These are phyloP conservation scores for Irpex rosettiformis DNA, from an alignment of 1,284 basidiomycete species.

Conservation along the genomic window DNA sequence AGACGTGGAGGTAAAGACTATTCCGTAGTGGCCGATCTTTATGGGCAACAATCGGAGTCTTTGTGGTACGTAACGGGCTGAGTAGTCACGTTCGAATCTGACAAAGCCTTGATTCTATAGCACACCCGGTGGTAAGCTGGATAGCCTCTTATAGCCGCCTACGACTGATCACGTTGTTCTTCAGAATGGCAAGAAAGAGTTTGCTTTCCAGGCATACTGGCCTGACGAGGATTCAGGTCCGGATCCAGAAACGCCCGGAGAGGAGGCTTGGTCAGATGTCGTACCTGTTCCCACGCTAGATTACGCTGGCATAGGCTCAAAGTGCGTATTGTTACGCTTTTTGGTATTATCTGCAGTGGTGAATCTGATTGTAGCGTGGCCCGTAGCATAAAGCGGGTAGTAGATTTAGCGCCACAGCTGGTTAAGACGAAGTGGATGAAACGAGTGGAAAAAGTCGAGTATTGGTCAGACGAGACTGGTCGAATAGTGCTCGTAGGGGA, in stretches of 20 bases:
- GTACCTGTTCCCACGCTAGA: constrained; percentile 5
- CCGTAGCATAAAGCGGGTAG: constrained; percentile 8
- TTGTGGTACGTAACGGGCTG: constrained; percentile 5
- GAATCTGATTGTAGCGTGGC: constrained; percentile 1
- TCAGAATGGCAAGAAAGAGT: constrained; percentile 10
- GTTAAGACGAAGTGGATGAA: constrained; percentile 9
- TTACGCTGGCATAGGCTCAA: not conserved
- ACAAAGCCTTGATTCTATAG: not conserved
- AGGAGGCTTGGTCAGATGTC: constrained; percentile 12
- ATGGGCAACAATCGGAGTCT: constrained; percentile 14
- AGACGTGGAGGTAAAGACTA: not conserved
- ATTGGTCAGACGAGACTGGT: constrained; percentile 15
- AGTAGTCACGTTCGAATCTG: not conserved
- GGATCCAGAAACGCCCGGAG: constrained; percentile 4
- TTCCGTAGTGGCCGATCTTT: constrained; percentile 15
- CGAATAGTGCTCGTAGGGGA: constrained; percentile 14
- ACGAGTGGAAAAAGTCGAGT: constrained; percentile 7
- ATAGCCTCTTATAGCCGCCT: not conserved
- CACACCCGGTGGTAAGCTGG: constrained; percentile 9
- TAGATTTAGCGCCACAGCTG: constrained; percentile 6
- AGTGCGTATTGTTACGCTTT: constrained; percentile 2
- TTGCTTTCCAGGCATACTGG: constrained; percentile 12
- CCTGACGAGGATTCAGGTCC: constrained; percentile 11
- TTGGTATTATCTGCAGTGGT: not conserved
- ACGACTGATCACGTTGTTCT: not conserved